Conservation (phyloP, 129 eudicot species). For the Silybum marianum region DNA sequence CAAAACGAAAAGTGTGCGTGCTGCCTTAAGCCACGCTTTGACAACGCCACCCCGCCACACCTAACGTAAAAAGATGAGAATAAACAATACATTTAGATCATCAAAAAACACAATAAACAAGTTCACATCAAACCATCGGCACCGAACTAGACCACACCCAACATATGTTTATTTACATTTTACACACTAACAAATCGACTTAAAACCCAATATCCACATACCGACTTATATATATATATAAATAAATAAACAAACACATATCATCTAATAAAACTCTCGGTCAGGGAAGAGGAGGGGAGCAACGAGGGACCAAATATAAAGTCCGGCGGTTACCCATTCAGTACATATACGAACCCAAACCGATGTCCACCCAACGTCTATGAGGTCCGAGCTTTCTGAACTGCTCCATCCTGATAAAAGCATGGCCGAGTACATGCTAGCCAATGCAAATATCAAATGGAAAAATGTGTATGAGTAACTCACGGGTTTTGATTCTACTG, state of each 20-base stretch:
- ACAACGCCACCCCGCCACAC: no score
- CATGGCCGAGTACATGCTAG: constrained; percentile 99
- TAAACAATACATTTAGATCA: not conserved
- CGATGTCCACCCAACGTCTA: constrained; percentile 97
- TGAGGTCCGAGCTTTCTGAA: constrained; percentile 75
- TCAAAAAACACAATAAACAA: not conserved
- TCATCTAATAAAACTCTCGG: constrained; percentile 73
- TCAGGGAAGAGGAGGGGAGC: constrained; percentile 93
- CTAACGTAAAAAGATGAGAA: not conserved
- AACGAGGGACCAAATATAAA: constrained; percentile 88
- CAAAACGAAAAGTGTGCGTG: no score
- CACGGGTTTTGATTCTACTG: constrained; percentile 65
- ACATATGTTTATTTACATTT: constrained; percentile 25
- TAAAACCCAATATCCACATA: constrained; percentile 19
- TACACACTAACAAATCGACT: not conserved
- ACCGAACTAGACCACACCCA: not conserved
- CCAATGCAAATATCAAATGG: constrained; percentile 94
- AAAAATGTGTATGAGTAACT: constrained; percentile 88
- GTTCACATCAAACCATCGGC: not conserved
- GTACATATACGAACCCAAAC: constrained; percentile 97
- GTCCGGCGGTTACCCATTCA: constrained; percentile 93
- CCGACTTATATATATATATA: not conserved
- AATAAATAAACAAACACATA: constrained; percentile 4
- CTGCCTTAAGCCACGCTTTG: no score
- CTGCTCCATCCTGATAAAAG: constrained; percentile 96